These are phyloP conservation scores for Arabis alpina DNA, from an alignment of 345 rosid species.

Conservation along the genomic window DNA sequence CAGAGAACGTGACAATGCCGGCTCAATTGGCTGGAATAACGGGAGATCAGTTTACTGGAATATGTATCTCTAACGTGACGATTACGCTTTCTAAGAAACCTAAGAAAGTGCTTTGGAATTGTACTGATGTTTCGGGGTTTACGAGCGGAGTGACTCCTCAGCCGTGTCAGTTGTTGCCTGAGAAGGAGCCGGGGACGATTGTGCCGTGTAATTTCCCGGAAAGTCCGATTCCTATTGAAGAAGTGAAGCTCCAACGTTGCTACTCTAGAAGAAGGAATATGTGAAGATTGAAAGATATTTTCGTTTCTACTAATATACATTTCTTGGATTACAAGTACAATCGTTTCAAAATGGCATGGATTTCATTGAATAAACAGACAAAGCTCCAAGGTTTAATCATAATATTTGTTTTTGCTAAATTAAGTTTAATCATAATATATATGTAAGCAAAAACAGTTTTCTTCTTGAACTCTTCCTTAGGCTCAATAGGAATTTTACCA, in stretches of 20 bases:
- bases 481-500: too few species aligned
- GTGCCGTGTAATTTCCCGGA: conserved; percentile 65
- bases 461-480: too few species aligned
- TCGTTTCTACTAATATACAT: conserved; percentile 4
- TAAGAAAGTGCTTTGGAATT: conserved; percentile 76
- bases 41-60: conserved; percentile 62
- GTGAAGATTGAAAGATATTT: conserved; percentile 27
- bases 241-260: conserved; percentile 51
- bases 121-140: conserved; percentile 64
- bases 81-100: conserved; percentile 53
- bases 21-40: conserved; percentile 68
- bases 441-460: too few species aligned
- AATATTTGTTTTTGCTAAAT: too few species aligned
- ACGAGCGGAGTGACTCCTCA: conserved; percentile 63
- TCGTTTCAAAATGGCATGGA: background rate
- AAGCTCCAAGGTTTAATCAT: too few species aligned
- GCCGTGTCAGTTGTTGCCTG: conserved; percentile 59
- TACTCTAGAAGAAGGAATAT: conserved; percentile 41
- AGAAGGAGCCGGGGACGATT: conserved; percentile 45
- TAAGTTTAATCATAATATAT: too few species aligned
- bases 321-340: conserved; percentile 34
- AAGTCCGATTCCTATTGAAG: conserved; percentile 57
- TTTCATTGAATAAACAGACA: conserved; percentile 25
- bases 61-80: conserved; percentile 82
- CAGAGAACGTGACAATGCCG: conserved; percentile 73